phyloP scores from a whole-genome alignment of 305 asterid genomes.

The Solanum aculeatissimum region DNA sequence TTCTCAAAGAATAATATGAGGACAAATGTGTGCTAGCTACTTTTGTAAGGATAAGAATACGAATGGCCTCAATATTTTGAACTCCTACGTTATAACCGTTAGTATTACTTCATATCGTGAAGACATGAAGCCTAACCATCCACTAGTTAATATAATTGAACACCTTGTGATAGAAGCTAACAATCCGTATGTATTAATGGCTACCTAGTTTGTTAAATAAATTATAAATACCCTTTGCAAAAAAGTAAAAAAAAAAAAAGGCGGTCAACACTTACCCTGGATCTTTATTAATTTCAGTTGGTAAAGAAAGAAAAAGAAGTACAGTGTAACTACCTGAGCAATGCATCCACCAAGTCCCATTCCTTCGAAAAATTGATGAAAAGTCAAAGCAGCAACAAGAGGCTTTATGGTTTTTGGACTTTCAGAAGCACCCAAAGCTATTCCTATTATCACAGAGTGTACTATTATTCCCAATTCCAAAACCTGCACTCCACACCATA shows the following conservation, averaged over 20 bases:
- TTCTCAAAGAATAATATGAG: not conserved
- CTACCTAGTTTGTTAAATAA: no score
- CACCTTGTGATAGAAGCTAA: no score
- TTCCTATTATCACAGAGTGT: slow-evolving; percentile 45
- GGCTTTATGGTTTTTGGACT: slow-evolving; percentile 37
- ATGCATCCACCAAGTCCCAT: slow-evolving; percentile 65
- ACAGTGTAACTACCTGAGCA: not conserved
- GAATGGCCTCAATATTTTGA: no score
- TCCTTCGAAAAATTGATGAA: slow-evolving; percentile 63
- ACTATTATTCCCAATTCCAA: slow-evolving; percentile 57
- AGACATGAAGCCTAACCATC: not conserved
- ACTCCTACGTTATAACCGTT: no score
- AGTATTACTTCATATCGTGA: not conserved
- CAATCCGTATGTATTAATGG: no score
- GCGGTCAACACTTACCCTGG: no score
- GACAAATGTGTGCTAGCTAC: not conserved
- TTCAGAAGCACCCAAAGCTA: slow-evolving; percentile 48
- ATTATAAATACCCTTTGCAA: no score
- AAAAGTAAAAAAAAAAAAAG: no score
- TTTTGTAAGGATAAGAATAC: no score
- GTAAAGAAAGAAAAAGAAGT: not conserved
- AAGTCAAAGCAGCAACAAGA: slow-evolving; percentile 42
- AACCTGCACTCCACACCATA: slow-evolving; percentile 16
- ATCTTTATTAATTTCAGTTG: no score
- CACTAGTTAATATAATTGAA: not conserved